Percentiles rank a stretch among this genome's conserved stretches.
Evolutionary conservation across 2,329 filamentous ascomycete species (phyloP).

Genomic region (Pseudocercospora eumusae): DNA sequence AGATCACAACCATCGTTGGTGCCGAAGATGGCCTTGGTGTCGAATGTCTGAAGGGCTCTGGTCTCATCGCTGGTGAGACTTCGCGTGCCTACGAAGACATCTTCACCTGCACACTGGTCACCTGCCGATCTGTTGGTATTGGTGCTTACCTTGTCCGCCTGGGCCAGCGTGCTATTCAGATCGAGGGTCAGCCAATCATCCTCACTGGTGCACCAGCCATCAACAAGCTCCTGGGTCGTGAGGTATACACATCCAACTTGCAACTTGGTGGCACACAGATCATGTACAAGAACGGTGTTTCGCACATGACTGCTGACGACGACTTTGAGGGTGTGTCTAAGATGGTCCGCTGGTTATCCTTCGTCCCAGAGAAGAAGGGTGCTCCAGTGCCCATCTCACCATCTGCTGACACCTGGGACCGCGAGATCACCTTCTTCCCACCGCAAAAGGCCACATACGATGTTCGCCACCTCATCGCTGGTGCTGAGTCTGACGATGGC

Average conservation of each 20-base stretch:
- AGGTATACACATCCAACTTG: constrained; percentile 98
- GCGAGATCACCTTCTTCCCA: constrained; percentile 80
- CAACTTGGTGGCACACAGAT: constrained; percentile 99
- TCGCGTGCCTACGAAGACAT: constrained; percentile 98
- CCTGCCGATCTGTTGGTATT: constrained; percentile 97
- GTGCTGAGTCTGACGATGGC: constrained; percentile 79
- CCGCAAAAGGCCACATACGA: constrained; percentile 85
- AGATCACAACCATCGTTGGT: constrained; percentile 91
- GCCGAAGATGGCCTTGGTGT: constrained; percentile 95
- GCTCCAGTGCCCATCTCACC: constrained; percentile 90
- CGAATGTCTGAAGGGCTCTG: constrained; percentile 93
- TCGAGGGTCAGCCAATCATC: constrained; percentile 98
- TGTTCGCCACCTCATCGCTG: constrained; percentile 88
- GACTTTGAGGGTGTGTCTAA: constrained; percentile 97
- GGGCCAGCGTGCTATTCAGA: constrained; percentile 96
- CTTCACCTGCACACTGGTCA: constrained; percentile 96
- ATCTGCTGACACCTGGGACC: constrained; percentile 84
- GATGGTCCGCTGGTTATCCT: constrained; percentile 98
- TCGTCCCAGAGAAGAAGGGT: constrained; percentile 92
- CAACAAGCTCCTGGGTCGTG: constrained; percentile 96
- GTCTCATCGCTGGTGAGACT: constrained; percentile 96
- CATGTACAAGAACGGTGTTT: constrained; percentile 99
- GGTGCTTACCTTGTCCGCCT: constrained; percentile 98
- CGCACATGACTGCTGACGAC: constrained; percentile 96
- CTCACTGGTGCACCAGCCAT: constrained; percentile 94